Evolutionary conservation across 1,284 basidiomycete genomes (phyloP), one percentile per base, ranked within the genome.

Genomic region (Leccinum solheimii): DNA sequence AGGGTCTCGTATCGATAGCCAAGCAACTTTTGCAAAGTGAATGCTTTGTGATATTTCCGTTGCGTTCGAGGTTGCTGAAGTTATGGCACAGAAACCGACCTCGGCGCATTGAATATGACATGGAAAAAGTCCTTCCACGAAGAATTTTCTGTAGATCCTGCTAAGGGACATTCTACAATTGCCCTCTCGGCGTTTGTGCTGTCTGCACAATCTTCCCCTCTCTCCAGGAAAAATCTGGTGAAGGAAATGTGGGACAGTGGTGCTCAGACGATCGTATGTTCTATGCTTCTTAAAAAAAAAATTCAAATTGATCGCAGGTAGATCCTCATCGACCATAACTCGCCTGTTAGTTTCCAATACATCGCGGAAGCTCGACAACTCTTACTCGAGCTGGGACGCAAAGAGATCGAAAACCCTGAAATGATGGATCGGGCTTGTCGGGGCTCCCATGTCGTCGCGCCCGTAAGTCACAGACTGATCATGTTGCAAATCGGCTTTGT

Each of bases 191-290:
- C 96, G 0, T 98, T 97, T 77, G 81, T 88, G 68, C 80, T 99
- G 1, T 88, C 91, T 14, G 85, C 90, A 7, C 79, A 95, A 14
- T 79, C 86, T 2, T 88, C 82, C 10, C 76, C 85, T 49, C 68
- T 84, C 8, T 83, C 86, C 5, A 85, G 91, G 55, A 89, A 87
- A 74, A 78, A 82, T 4, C 75, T 94, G 50, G 82, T 96, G 7
- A 86, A 88, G 67, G 86, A 92, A 68, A 91, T 97, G 83, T 97
- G 95, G 95, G 83, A 92, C 55, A 94, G 91, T 66, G 92, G 91
- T 34, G 94, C 94, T 36, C 85, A 90, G 68, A 84, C 86, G 14
- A 86, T 95, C 56, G 91, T 93, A 68, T 67, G 81, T 70, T 16
- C 45, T 30, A 58, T 30, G 69, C 63, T 64, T 65, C 68, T 56